These are phyloP conservation scores for Jatropha podagrica DNA, from an alignment of 441 rosid genomes.

Conservation along the genomic window DNA sequence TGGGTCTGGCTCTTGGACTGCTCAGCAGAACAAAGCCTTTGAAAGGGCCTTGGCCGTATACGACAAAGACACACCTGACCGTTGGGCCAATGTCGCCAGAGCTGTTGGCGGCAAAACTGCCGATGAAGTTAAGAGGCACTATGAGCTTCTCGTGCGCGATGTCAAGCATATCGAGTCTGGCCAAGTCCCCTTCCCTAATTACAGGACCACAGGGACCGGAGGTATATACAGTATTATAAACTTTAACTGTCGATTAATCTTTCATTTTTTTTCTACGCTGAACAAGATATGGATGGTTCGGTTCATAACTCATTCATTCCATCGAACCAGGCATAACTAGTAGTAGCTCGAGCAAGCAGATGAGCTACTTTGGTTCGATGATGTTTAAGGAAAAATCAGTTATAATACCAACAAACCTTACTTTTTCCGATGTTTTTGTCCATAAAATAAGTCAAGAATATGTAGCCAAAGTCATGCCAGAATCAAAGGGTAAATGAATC, in stretches of 20 bases:
- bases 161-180: slow-evolving; percentile 77
- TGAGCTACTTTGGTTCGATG: no score
- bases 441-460: slow-evolving; percentile 13
- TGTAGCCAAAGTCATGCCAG: slow-evolving; percentile 11
- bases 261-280: no score
- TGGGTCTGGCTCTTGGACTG: slow-evolving; percentile 71
- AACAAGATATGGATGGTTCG: no score
- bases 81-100: slow-evolving; percentile 84
- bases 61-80: slow-evolving; percentile 90
- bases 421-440: background rate
- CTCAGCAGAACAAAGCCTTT: slow-evolving; percentile 86
- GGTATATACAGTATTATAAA: slow-evolving; percentile 15
- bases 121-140: slow-evolving; percentile 81
- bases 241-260: no score
- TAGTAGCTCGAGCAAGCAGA: no score
- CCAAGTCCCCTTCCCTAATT: slow-evolving; percentile 68
- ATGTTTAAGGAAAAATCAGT: background rate
- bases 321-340: no score
- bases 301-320: no score
- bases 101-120: slow-evolving; percentile 82
- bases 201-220: slow-evolving; percentile 37
- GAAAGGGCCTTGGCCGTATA: slow-evolving; percentile 86
- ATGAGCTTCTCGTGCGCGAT: slow-evolving; percentile 70
- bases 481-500: slow-evolving; percentile 20
- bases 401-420: background rate